A percentile compares a stretch with the other conserved stretches of the same genome.
These are phyloP conservation scores for Abelmoschus esculentus DNA, from an alignment of 345 rosid genomes.

Conservation along the genomic window DNA sequence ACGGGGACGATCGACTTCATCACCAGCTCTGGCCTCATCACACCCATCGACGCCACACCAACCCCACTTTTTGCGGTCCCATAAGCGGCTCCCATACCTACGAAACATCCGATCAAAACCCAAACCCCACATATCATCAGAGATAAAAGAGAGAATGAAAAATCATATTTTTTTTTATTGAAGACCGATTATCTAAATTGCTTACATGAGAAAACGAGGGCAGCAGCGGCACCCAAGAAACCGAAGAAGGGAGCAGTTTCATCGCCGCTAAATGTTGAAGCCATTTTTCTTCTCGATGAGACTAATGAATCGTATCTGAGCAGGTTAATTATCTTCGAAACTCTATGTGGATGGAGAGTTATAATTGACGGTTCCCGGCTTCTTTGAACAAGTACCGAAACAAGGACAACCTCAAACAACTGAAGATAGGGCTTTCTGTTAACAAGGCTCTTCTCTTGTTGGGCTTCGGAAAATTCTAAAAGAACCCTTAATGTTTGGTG, in stretches of 20 bases:
- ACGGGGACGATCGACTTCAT: conserved; percentile 79
- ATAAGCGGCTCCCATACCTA: conserved; percentile 80
- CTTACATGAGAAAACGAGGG: conserved; percentile 92
- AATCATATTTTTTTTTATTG: neutral
- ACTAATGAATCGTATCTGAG: conserved; percentile 13
- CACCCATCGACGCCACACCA: conserved; percentile 75
- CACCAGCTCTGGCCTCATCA: conserved; percentile 73
- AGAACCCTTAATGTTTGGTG: no score
- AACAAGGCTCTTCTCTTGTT: neutral
- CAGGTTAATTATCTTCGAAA: neutral
- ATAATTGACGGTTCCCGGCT: neutral
- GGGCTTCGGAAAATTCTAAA: neutral
- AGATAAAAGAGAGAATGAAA: neutral
- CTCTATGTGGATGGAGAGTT: neutral
- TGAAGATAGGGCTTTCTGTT: neutral
- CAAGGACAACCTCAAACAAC: neutral
- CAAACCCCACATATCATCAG: conserved; percentile 6
- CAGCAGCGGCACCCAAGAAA: conserved; percentile 93
- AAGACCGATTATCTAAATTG: neutral
- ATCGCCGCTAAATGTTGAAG: conserved; percentile 71
- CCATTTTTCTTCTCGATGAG: conserved; percentile 16
- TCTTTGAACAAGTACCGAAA: neutral
- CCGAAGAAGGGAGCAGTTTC: conserved; percentile 97
- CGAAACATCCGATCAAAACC: conserved; percentile 16
- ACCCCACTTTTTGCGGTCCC: conserved; percentile 82